Evolutionary conservation across 2,329 filamentous ascomycete genomes (phyloP), one percentile per base, ranked within the genome.

Genomic region (Fusarium staphyleae): DNA sequence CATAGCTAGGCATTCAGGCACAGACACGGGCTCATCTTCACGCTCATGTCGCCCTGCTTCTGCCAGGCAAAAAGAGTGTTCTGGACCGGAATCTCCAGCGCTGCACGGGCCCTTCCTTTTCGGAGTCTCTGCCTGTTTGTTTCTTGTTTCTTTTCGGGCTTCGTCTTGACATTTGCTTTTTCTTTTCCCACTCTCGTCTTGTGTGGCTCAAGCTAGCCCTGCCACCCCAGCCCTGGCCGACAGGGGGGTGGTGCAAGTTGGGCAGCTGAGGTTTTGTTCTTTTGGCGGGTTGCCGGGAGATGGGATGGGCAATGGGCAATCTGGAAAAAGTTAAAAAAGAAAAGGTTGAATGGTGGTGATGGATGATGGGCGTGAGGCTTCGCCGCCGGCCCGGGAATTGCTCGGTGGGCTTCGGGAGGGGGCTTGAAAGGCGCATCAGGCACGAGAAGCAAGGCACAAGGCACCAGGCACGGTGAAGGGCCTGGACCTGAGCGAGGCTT

Each of bases 401-500:
- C 34, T 42, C 33, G 46, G 47, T 62, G 54, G n/a, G 58, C 49
- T 53, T 35, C 37, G 28, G 28, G 11, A 12, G 13, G 9, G 13
- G 28, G 28, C 28, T 8, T 30, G 28, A 30, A n/a, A 30, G 28
- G 11, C 28, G 11, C 28, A 53, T 16, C 34, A 47, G 44, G 44
- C 33, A 41, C 40, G 22, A 35, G 46, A 24, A 28, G 30, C 28
- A 51, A 61, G 58, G 57, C 28, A 59, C 28, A 51, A 61, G 58
- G 57, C 28, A 59, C 58, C 59, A 59, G 57, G 58, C 54, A 62
- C 58, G 29, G 32, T 15, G 13, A 15, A 18, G 35, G 49, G 54
- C 35, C 58, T 34, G 45, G 58, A 51, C 42, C 43, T 33, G 16
- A 33, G 33, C 13, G 45, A 41, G 45, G 35, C 34, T 41, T 40